Evolutionary conservation across 2,329 filamentous ascomycete species (phyloP), one percentile per base, ranked within the genome.

Genomic region (Aulographum hederae): DNA sequence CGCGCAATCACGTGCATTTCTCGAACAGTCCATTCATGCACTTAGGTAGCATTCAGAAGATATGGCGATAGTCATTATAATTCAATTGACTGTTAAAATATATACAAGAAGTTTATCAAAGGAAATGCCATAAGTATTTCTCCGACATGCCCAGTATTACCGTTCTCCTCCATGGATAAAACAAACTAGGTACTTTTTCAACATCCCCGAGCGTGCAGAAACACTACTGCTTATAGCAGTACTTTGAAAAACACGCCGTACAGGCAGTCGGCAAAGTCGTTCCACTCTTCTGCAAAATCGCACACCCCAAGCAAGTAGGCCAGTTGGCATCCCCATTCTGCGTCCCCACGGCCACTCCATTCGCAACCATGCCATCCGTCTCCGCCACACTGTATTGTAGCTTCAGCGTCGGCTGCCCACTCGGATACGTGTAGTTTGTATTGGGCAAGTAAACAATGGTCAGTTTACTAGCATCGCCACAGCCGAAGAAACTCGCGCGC

Each of bases 401-500:
- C 34, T 57, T 44, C 4, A 31, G 34, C 12, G 43, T 54, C 1
- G 47, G 20, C 15, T 43, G 41, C 13, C 53, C 53, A 2, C 46
- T 51, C 4, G 44, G 39, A 32, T 43, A 51, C 1, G 39, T 27
- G 34, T 54, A 61, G 10, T 50, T 41, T 6, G 43, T 41, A 36
- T 65, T 65, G 2, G 60, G 61, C 23, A 65, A 37, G 32, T 52
- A 59, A n/a, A 60, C 43, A 19, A 60, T 47, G 2, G 45, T 43
- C 6, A 46, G 30, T 28, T 48, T 47, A 12, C 35, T 36, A 1
- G 38, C 14, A 10, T 47, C 37, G 40, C 64, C 53, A 53, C 72
- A 76, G 41, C 71, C 71, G 47, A 76, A 76, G 47, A 77, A 76
- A 31, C 62, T 61, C 0, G 72, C 69, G 23, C 60, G 58, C 35